phyloP scores from a whole-genome alignment of 495 filamentous ascomycete species.

The Lindgomyces ingoldianus region DNA sequence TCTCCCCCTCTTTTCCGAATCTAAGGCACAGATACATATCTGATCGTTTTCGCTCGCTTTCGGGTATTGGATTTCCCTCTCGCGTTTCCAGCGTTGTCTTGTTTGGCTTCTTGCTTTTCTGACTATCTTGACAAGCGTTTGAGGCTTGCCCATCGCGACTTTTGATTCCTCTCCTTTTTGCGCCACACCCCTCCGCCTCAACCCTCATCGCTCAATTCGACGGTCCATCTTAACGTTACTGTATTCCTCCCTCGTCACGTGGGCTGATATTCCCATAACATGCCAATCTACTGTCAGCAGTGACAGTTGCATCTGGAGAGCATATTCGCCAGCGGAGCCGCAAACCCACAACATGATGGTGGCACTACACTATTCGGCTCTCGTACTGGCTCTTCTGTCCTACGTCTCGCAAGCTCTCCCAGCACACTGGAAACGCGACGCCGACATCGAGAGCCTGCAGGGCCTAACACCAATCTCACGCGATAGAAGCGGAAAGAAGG shows the following conservation, averaged over 20 bases:
- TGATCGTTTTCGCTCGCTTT: too few species aligned
- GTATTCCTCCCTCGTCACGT: too few species aligned
- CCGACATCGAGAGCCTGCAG: constrained; percentile 18
- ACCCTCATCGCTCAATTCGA: not conserved
- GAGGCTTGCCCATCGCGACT: not conserved
- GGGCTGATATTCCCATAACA: not conserved
- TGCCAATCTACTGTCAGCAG: not conserved
- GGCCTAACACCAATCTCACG: constrained; percentile 20
- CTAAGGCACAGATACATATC: not conserved
- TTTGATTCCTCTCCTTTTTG: not conserved
- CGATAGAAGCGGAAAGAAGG: constrained; percentile 29
- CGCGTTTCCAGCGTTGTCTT: not conserved
- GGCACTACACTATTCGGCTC: not conserved
- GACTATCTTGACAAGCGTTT: not conserved
- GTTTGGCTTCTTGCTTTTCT: too few species aligned
- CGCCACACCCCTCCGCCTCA: not conserved
- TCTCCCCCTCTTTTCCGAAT: not conserved
- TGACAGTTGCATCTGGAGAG: not conserved
- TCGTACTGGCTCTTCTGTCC: not conserved
- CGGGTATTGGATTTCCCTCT: not conserved
- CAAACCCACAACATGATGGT: not conserved
- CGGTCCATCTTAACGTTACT: too few species aligned
- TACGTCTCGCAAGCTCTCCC: constrained; percentile 8
- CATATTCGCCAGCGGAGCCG: not conserved
- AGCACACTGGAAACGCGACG: constrained; percentile 15